A percentile compares a stretch with the other conserved stretches of the same genome.
Conservation (phyloP, 148 eudicot species). For the Nepenthes gracilis region DNA sequence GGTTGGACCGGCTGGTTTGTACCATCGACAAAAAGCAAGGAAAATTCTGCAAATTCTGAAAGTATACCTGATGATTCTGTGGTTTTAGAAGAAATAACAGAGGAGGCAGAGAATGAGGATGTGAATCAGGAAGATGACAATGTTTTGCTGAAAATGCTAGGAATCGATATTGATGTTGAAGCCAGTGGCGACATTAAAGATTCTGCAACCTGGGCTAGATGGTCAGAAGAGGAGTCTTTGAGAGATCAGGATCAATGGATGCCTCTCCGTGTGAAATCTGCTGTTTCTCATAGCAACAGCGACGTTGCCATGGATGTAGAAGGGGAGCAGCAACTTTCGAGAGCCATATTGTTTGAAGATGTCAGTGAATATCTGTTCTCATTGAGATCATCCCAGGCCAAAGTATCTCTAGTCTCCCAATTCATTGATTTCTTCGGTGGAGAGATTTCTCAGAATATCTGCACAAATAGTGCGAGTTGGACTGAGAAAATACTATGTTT, state of each 20-base stretch:
- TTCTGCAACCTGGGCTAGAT: conserved; percentile 57
- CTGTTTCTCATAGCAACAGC: conserved; percentile 28
- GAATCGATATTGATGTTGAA: conserved; percentile 66
- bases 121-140: conserved; percentile 41
- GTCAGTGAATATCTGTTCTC: conserved; percentile 72
- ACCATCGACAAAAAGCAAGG: conserved; percentile 34
- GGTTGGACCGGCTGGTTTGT: conserved; percentile 95
- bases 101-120: conserved; percentile 33
- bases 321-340: conserved; percentile 59
- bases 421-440: conserved; percentile 90
- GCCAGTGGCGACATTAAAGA: conserved; percentile 59
- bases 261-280: conserved; percentile 59
- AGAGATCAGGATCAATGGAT: conserved; percentile 78
- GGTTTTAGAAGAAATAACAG: conserved; percentile 31
- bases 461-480: conserved; percentile 87
- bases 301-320: conserved; percentile 36
- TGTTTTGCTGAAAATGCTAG: conserved; percentile 66
- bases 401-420: conserved; percentile 59
- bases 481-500: conserved; percentile 48
- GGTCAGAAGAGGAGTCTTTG: conserved; percentile 73
- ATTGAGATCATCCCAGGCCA: conserved; percentile 61
- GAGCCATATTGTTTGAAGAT: conserved; percentile 74
- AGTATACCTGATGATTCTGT: conserved; percentile 18
- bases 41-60: conserved; percentile 14
- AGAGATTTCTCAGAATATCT: conserved; percentile 50